Conservation (phyloP, 345 rosid species). For the Pelargonium nanum region DNA sequence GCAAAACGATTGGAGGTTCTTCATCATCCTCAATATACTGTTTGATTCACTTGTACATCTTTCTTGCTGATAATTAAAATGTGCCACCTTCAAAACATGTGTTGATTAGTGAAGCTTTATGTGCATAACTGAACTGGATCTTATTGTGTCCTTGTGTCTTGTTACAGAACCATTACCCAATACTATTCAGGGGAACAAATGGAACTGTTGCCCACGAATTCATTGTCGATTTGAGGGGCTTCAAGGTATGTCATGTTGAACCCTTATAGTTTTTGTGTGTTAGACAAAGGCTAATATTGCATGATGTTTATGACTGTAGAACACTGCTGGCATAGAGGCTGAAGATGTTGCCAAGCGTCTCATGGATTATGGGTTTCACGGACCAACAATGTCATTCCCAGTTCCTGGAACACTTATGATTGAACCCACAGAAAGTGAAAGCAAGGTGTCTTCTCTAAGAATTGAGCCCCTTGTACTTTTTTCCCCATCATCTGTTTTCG, state of each 20-base stretch:
- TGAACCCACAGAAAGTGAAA: conserved; percentile 99
- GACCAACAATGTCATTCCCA: conserved; percentile 98
- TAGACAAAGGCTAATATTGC: neutral
- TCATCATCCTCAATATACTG: neutral
- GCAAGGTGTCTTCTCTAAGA: conserved; percentile 48
- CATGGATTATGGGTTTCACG: conserved; percentile 95
- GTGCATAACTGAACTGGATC: conserved; percentile 1
- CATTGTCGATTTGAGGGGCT: conserved; percentile 80
- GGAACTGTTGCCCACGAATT: conserved; percentile 97
- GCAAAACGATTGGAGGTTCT: conserved; percentile 90
- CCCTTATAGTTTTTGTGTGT: conserved; percentile 2
- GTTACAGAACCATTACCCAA: conserved; percentile 63
- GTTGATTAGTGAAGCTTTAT: too few relatives aligned
- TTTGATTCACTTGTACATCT: neutral
- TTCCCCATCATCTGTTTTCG: too few relatives aligned
- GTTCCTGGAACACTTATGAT: conserved; percentile 98
- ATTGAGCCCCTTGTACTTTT: neutral
- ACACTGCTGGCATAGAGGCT: conserved; percentile 81
- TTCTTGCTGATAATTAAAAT: neutral
- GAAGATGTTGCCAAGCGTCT: conserved; percentile 99
- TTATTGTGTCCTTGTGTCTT: neutral
- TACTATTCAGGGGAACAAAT: conserved; percentile 89
- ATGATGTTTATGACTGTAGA: conserved; percentile 23
- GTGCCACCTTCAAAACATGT: too few relatives aligned
- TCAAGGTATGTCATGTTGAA: conserved; percentile 48